Evolutionary conservation across 1,284 basidiomycete species (phyloP).

Genomic region (Pseudozyma sp.): DNA sequence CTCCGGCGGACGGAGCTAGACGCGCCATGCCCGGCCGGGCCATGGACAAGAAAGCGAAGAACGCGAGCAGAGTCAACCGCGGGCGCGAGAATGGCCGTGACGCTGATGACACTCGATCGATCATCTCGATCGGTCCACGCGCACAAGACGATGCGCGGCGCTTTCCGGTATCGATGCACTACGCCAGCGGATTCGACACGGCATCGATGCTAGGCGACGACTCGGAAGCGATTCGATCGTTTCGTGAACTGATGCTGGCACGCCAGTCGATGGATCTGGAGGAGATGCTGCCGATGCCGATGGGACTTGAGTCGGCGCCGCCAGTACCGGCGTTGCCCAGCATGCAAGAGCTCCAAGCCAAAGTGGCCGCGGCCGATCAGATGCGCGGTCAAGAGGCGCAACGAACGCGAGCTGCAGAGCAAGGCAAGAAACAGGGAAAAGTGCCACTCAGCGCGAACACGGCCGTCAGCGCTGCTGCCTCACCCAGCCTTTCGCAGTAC

Average conservation of each 20-base stretch:
- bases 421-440: no score
- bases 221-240: constrained; percentile 40
- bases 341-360: constrained; percentile 36
- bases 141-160: constrained; percentile 49
- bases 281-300: constrained; percentile 51
- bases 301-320: constrained; percentile 36
- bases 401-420: neutral
- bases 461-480: neutral
- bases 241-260: constrained; percentile 53
- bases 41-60: neutral
- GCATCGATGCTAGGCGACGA: constrained; percentile 52
- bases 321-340: constrained; percentile 57
- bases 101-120: constrained; percentile 23
- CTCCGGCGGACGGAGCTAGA: neutral
- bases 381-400: constrained; percentile 12
- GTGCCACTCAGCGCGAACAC: no score
- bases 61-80: neutral
- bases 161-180: constrained; percentile 62
- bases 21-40: neutral
- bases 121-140: constrained; percentile 43
- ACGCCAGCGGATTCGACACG: constrained; percentile 55
- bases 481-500: constrained; percentile 10
- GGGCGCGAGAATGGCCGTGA: constrained; percentile 7
- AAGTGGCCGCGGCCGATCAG: constrained; percentile 32
- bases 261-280: constrained; percentile 59